Percentiles rank a stretch among this genome's conserved stretches.
These are phyloP conservation scores for Cynara cardunculus DNA, from an alignment of 129 eudicot genomes.

Conservation along the genomic window DNA sequence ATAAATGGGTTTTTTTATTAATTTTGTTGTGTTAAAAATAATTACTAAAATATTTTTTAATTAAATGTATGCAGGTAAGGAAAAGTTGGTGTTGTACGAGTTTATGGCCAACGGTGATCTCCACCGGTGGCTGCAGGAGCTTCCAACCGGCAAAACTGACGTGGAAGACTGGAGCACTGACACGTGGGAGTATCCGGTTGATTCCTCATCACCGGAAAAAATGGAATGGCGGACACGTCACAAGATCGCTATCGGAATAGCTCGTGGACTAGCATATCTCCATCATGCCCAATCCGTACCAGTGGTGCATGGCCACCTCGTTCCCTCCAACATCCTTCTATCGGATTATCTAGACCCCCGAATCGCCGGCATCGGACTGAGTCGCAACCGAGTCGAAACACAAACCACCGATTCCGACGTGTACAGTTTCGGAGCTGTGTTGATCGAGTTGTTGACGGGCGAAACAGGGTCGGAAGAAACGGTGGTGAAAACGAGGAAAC, in stretches of 20 bases:
- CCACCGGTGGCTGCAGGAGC: slow-evolving; percentile 92
- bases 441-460: slow-evolving; percentile 74
- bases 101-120: slow-evolving; percentile 93
- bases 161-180: slow-evolving; percentile 95
- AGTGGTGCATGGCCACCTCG: slow-evolving; percentile 79
- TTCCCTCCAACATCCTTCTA: slow-evolving; percentile 66
- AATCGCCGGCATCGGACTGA: slow-evolving; percentile 61
- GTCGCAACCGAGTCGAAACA: slow-evolving; percentile 34
- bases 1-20: neutral
- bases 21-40: neutral
- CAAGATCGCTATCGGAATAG: slow-evolving; percentile 85
- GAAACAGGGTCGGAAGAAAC: slow-evolving; percentile 35
- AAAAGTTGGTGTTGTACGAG: slow-evolving; percentile 74
- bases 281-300: slow-evolving; percentile 91
- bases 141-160: slow-evolving; percentile 69
- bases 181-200: slow-evolving; percentile 67
- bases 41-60: neutral
- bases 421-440: slow-evolving; percentile 57
- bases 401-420: slow-evolving; percentile 65
- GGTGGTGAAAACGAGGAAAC: slow-evolving; percentile 41
- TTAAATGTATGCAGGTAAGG: slow-evolving; percentile 51
- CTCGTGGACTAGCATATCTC: slow-evolving; percentile 96
- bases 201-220: slow-evolving; percentile 46
- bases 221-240: slow-evolving; percentile 91
- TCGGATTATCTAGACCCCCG: slow-evolving; percentile 75